phyloP scores from a whole-genome alignment of 2,329 filamentous ascomycete genomes.

The Dothistroma pini region DNA sequence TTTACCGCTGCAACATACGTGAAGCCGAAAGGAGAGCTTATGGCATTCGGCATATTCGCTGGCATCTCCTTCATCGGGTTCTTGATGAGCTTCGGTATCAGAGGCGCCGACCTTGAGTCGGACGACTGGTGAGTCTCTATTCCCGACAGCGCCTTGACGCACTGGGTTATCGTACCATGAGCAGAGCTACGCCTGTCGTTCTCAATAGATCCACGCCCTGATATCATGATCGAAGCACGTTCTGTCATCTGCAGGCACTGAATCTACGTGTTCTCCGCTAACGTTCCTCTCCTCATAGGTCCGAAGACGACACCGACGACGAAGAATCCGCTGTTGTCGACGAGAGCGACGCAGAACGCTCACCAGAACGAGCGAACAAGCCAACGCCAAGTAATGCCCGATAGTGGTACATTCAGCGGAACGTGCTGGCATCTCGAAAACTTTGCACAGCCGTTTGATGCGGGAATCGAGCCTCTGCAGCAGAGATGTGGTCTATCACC shows the following conservation, averaged over 20 bases:
- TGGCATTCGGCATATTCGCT: conserved; percentile 85
- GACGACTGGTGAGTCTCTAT: conserved; percentile 43
- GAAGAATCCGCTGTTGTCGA: neutral
- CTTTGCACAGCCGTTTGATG: too few species aligned
- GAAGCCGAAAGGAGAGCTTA: conserved; percentile 72
- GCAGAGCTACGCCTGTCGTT: neutral
- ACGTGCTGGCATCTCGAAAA: too few species aligned
- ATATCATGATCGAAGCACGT: too few species aligned
- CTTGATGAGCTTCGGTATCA: conserved; percentile 72
- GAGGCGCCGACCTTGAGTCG: conserved; percentile 57
- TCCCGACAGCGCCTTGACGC: neutral
- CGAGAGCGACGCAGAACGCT: neutral
- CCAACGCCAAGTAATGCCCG: too few species aligned
- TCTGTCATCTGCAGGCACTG: too few species aligned
- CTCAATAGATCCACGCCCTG: neutral
- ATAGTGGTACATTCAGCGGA: too few species aligned
- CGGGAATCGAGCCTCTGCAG: too few species aligned
- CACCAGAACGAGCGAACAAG: too few species aligned
- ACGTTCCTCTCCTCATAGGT: neutral
- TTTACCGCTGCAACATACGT: conserved; percentile 76
- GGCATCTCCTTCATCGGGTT: conserved; percentile 79
- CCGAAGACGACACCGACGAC: neutral
- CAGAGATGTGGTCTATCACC: too few species aligned
- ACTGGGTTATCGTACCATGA: neutral
- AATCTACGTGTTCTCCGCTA: neutral